Conservation (phyloP, 2,329 filamentous ascomycete species). For the Escovopsis weberi region DNA sequence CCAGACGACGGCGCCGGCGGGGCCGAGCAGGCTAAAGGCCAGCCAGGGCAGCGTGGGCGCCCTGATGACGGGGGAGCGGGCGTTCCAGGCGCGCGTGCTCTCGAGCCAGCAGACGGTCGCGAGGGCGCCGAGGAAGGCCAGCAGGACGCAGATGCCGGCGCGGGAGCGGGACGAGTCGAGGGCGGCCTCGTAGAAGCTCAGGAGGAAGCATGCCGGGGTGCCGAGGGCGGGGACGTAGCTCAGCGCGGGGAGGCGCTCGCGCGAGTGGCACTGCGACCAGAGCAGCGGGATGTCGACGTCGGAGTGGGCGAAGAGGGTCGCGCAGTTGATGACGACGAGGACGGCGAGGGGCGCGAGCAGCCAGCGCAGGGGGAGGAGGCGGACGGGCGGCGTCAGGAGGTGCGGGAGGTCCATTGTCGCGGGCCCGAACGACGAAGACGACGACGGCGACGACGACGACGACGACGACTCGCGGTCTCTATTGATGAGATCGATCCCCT, state of each 20-base stretch:
- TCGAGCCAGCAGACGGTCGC: constrained; percentile 36
- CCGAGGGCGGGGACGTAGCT: constrained; percentile 31
- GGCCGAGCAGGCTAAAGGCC: constrained; percentile 31
- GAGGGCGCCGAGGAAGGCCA: constrained; percentile 31
- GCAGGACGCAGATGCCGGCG: constrained; percentile 26
- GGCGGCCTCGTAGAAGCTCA: constrained; percentile 34
- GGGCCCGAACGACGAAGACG: constrained; percentile 7
- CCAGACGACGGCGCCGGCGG: constrained; percentile 32
- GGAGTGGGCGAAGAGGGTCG: constrained; percentile 28
- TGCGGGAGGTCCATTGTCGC: constrained; percentile 3
- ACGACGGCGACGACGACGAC: background rate
- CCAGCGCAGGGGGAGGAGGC: constrained; percentile 36
- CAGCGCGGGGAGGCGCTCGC: constrained; percentile 28
- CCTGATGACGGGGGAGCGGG: constrained; percentile 20
- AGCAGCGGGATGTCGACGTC: constrained; percentile 38
- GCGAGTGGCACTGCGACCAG: constrained; percentile 38
- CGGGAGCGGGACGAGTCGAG: constrained; percentile 25
- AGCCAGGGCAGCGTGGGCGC: constrained; percentile 29
- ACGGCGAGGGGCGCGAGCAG: constrained; percentile 34
- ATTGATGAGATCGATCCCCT: background rate
- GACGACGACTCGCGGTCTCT: background rate
- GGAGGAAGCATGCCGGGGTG: constrained; percentile 32
- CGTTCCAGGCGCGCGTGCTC: constrained; percentile 29
- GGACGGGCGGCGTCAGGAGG: constrained; percentile 27
- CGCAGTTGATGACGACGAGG: constrained; percentile 27